Evolutionary conservation across 2,329 filamentous ascomycete genomes (phyloP).

Genomic region (Alternaria dauci): DNA sequence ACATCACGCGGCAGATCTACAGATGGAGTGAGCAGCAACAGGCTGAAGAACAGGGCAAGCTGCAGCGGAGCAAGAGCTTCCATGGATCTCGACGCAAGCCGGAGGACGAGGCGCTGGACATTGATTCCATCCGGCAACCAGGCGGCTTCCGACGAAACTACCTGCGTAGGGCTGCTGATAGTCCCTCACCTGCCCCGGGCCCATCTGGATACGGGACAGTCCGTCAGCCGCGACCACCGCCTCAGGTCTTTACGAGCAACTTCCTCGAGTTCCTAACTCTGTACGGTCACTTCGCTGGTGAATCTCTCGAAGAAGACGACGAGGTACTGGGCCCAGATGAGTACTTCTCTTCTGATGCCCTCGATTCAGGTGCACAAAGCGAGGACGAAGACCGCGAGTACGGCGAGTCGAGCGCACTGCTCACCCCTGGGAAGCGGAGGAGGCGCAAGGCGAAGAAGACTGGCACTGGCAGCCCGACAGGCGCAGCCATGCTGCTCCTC

Average conservation of each 20-base stretch:
- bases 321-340: constrained; percentile 87
- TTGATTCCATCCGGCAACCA: constrained; percentile 88
- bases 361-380: constrained; percentile 63
- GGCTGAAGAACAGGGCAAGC: constrained; percentile 66
- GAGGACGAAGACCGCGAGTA: constrained; percentile 73
- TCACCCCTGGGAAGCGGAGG: constrained; percentile 73
- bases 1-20: constrained; percentile 94
- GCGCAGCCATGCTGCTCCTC: constrained; percentile 83
- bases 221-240: constrained; percentile 33
- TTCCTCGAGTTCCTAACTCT: constrained; percentile 96
- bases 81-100: constrained; percentile 78
- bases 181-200: constrained; percentile 61
- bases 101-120: constrained; percentile 82
- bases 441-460: constrained; percentile 80
- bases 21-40: constrained; percentile 93
- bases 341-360: constrained; percentile 84
- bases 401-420: constrained; percentile 86
- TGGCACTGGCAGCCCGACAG: constrained; percentile 79
- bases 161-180: constrained; percentile 76
- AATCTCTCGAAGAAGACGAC: constrained; percentile 95
- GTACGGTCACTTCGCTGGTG: constrained; percentile 97
- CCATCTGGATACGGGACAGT: constrained; percentile 54
- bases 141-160: constrained; percentile 94
- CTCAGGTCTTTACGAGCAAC: constrained; percentile 74
- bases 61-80: constrained; percentile 88